Percentiles rank a stretch among this genome's conserved stretches.
phyloP scores from a whole-genome alignment of 169 alveolate genomes.

The Plasmodium berghei region DNA sequence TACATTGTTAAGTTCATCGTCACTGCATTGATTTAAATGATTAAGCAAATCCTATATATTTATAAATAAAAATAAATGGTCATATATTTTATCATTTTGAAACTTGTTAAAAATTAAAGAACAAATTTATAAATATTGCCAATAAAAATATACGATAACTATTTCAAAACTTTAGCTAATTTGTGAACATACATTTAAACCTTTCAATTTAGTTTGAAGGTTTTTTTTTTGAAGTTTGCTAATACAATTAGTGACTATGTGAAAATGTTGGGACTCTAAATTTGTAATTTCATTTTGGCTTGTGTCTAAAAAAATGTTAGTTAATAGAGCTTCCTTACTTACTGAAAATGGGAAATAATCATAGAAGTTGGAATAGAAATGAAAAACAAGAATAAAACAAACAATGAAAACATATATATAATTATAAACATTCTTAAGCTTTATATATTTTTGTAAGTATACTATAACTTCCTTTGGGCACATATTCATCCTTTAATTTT shows the following conservation, averaged over 20 bases:
- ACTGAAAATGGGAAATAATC: slow-evolving; percentile 12
- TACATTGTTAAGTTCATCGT: slow-evolving; percentile 20
- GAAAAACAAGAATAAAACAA: not conserved
- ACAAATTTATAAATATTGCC: not conserved
- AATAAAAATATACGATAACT: not conserved
- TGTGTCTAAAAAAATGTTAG: slow-evolving; percentile 23
- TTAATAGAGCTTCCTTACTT: slow-evolving; percentile 45
- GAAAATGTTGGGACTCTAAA: slow-evolving; percentile 38
- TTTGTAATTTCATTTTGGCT: slow-evolving; percentile 7
- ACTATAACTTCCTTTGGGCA: slow-evolving; percentile 63
- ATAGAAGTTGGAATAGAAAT: not conserved
- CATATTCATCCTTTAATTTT: slow-evolving; percentile 55
- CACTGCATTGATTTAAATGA: slow-evolving; percentile 23
- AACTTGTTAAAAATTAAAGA: not conserved
- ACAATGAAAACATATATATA: too few species aligned
- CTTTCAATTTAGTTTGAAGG: slow-evolving; percentile 62
- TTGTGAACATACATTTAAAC: slow-evolving; percentile 22
- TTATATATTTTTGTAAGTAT: not conserved
- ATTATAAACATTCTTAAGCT: too few species aligned
- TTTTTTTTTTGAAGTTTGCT: slow-evolving; percentile 54
- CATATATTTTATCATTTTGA: not conserved
- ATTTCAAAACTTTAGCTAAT: not conserved
- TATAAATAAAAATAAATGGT: not conserved
- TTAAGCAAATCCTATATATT: slow-evolving; percentile 22
- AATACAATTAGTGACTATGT: slow-evolving; percentile 46